Base-by-base conservation (phyloP, 1,139 yeast species). In the Zygoascus meyerae region DNA sequence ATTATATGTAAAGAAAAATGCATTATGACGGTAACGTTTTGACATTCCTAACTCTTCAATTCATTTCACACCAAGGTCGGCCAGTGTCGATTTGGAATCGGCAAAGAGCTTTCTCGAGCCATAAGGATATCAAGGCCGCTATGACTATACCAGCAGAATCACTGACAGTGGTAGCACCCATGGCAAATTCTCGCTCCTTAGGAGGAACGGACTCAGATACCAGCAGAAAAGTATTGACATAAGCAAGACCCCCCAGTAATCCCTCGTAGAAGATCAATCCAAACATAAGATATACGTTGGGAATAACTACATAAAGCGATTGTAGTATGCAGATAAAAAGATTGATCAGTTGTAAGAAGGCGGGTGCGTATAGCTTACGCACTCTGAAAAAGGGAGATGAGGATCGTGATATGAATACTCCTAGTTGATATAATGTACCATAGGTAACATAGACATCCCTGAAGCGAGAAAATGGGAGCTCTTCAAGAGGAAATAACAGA, bases 91-190 rank as follows among this genome's bases (percentile, higher is more conserved):
- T 55, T 62, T 92, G 97, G 56, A 75, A 77, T 5, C 69, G 61
- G 60, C 97, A 90, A n/a, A 92, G 70, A 1, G 68, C 59, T 6
- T 83, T 79, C 57, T 92, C 97, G 8, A 90, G 66, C 75, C 79
- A 75, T 69, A 85, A 71, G 38, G 87, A 89, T 4, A 86, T 63
- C 11, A 80, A 60, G 0, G 95, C 97, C 1, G 97, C 95, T 1
- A 84, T 40, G 3, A 87, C 85, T 29, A 90, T 79, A 0, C 97
- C 97, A 17, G 85, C 79, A 11, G 95, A 83, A 62, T 92, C 97
- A 53, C 96, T 86, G 50, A 90, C 79, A 0, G 95, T 89, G 0
- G 89, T 95, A n/a, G 95, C 79, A 1, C 97, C 97, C 77, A 92
- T 77, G 5, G 94, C 81, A 61, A 90, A 89, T 61, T 92, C 97